Conservation (phyloP, 495 filamentous ascomycete genomes). For the Parathielavia appendiculata region DNA sequence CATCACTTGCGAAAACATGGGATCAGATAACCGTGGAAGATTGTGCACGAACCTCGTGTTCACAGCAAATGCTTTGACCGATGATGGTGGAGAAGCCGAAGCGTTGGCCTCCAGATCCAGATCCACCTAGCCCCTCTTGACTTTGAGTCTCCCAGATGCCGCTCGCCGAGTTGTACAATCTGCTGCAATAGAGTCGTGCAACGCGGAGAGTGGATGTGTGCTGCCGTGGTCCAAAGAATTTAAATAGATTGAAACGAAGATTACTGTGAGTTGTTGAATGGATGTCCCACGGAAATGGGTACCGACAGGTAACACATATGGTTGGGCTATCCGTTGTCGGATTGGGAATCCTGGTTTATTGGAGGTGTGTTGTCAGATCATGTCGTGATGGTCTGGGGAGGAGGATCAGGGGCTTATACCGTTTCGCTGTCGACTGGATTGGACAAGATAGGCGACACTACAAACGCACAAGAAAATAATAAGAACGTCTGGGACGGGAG, state of each 20-base stretch:
- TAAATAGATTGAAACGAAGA: constrained; percentile 1
- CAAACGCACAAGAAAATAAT: constrained; percentile 19
- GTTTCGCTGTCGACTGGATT: constrained; percentile 27
- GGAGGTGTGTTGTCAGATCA: constrained; percentile 24
- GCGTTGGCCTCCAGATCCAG: background rate
- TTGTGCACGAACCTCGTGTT: background rate
- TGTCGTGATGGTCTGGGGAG: constrained; percentile 22
- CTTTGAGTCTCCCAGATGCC: constrained; percentile 1
- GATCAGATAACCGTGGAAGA: no score
- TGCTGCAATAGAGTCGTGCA: background rate
- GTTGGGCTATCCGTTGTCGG: background rate
- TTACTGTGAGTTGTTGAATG: background rate
- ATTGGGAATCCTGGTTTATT: constrained; percentile 2
- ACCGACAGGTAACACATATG: background rate
- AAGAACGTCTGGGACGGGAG: constrained; percentile 13
- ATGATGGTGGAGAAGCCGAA: no score
- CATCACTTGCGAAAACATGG: background rate
- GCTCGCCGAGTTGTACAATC: constrained; percentile 2
- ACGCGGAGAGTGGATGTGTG: background rate
- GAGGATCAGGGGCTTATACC: constrained; percentile 30
- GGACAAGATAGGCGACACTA: constrained; percentile 20
- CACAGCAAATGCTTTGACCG: no score
- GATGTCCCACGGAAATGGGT: constrained; percentile 3
- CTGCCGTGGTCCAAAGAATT: background rate
- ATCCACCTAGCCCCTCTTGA: constrained; percentile 2